Evolutionary conservation across 2,329 filamentous ascomycete genomes (phyloP).

Genomic region (Onygenales sp.): DNA sequence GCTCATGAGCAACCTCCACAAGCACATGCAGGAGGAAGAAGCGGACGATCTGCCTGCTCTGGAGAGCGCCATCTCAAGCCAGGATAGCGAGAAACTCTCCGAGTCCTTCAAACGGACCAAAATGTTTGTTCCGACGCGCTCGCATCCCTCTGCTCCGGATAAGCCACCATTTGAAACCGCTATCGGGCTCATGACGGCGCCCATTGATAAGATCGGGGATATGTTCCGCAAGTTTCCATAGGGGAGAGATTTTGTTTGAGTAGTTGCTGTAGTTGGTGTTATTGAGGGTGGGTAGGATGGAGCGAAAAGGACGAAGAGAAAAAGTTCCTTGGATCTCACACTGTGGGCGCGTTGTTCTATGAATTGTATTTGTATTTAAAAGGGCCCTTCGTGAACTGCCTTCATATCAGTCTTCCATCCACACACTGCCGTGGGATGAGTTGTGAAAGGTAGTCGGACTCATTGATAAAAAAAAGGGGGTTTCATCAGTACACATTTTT

Average conservation of each 20-base stretch:
- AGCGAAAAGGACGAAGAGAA: too few relatives aligned
- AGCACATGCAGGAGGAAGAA: conserved; percentile 45
- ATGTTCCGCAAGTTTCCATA: conserved; percentile 44
- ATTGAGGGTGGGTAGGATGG: not conserved
- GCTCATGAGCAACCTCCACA: conserved; percentile 31
- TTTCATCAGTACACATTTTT: too few relatives aligned
- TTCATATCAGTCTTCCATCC: too few relatives aligned
- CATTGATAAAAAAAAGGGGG: too few relatives aligned
- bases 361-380: too few relatives aligned
- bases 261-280: not conserved
- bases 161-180: conserved; percentile 47
- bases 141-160: conserved; percentile 40
- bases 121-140: conserved; percentile 40
- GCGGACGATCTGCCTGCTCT: conserved; percentile 36
- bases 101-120: conserved; percentile 42
- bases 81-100: conserved; percentile 26
- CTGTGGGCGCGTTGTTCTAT: too few relatives aligned
- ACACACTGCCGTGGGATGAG: too few relatives aligned
- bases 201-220: conserved; percentile 46
- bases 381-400: too few relatives aligned
- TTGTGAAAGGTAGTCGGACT: too few relatives aligned
- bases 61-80: conserved; percentile 28
- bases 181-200: conserved; percentile 44
- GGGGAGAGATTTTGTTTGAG: not conserved
- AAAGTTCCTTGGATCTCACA: too few relatives aligned